These are phyloP conservation scores for Lineolata rhizophorae DNA, from an alignment of 495 filamentous ascomycete genomes.

Conservation along the genomic window DNA sequence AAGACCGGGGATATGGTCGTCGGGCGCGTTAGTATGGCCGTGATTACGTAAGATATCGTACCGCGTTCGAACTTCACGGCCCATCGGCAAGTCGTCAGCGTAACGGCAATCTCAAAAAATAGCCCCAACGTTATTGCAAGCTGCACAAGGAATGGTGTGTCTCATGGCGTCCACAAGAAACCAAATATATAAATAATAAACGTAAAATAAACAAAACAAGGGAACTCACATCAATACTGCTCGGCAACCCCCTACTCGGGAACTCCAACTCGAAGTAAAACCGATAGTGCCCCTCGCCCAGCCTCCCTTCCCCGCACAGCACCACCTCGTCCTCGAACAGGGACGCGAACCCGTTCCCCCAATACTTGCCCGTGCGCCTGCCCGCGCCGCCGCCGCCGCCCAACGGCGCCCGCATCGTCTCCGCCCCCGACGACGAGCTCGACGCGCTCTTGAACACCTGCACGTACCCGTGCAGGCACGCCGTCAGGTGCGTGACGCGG, in stretches of 20 bases:
- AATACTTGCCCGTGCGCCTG: constrained; percentile 41
- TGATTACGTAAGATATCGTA: constrained; percentile 74
- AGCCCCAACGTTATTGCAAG: no score
- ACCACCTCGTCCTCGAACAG: constrained; percentile 83
- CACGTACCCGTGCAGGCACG: constrained; percentile 71
- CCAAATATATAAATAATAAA: no score
- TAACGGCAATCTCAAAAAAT: no score
- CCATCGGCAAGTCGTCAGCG: no score
- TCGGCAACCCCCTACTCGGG: constrained; percentile 62
- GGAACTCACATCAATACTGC: constrained; percentile 71
- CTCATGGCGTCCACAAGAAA: no score
- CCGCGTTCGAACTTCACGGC: constrained; percentile 85
- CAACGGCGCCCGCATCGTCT: constrained; percentile 23
- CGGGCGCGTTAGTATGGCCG: constrained; percentile 73
- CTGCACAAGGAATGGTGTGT: neutral
- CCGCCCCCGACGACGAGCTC: constrained; percentile 25
- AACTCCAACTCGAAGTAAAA: constrained; percentile 79
- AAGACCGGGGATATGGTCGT: constrained; percentile 64
- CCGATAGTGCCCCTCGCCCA: constrained; percentile 70
- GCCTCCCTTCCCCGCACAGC: constrained; percentile 71
- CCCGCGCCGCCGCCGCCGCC: constrained; percentile 26
- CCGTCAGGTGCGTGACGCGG: constrained; percentile 75
- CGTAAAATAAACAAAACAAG: no score
- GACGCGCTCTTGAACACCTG: constrained; percentile 65
- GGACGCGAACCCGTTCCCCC: constrained; percentile 61